Evolutionary conservation across 2,329 filamentous ascomycete species (phyloP).

Genomic region (Scedosporium boydii): DNA sequence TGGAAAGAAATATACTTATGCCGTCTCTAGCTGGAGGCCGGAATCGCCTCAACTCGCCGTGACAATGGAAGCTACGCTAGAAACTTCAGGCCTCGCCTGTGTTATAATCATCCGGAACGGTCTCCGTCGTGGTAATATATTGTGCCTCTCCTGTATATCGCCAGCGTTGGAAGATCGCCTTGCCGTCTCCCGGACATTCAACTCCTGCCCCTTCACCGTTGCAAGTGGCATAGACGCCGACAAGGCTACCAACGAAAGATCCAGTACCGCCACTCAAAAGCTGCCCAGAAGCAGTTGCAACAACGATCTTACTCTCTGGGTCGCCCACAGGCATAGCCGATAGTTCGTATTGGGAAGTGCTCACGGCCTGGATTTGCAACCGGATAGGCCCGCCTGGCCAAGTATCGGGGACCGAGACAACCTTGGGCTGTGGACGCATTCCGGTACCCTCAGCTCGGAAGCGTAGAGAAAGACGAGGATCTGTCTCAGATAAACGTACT

Average conservation of each 20-base stretch:
- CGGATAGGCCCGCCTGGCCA: constrained; percentile 9
- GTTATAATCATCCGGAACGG: not conserved
- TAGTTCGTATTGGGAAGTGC: constrained; percentile 12
- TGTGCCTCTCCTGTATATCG: constrained; percentile 10
- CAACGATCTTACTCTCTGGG: not conserved
- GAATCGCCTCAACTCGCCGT: no score
- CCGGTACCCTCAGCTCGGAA: constrained; percentile 18
- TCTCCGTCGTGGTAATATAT: constrained; percentile 5
- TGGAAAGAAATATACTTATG: no score
- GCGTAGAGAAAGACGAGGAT: constrained; percentile 4
- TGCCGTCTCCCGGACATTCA: constrained; percentile 10
- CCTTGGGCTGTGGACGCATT: constrained; percentile 8
- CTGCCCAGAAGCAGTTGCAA: constrained; percentile 2
- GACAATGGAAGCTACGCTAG: no score
- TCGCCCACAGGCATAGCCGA: not conserved
- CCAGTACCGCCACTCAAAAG: constrained; percentile 10
- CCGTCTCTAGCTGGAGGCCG: no score
- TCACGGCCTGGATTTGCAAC: constrained; percentile 21
- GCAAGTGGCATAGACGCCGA: constrained; percentile 12
- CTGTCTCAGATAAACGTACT: constrained; percentile 12
- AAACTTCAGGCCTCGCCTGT: no score
- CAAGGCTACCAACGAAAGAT: constrained; percentile 11
- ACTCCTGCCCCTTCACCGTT: constrained; percentile 8
- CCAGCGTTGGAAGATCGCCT: constrained; percentile 10
- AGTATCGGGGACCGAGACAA: constrained; percentile 3